Evolutionary conservation across 2,329 filamentous ascomycete species (phyloP).

Genomic region (Trichoderma sp.): DNA sequence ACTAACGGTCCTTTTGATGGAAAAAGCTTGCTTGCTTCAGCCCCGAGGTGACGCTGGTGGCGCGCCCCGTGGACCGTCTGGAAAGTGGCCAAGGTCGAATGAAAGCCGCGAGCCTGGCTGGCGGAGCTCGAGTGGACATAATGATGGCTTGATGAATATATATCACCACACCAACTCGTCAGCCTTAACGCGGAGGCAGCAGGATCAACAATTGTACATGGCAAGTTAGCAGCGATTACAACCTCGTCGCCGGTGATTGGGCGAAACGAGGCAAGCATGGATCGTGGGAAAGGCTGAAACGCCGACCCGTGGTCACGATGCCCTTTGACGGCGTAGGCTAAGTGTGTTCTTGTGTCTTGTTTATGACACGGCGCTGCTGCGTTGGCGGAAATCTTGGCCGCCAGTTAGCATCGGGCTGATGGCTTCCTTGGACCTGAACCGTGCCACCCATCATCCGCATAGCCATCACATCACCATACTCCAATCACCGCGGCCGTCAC

Average conservation of each 20-base stretch:
- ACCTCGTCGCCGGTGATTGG: neutral
- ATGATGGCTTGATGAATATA: neutral
- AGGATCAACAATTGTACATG: neutral
- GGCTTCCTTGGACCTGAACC: neutral
- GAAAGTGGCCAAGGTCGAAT: neutral
- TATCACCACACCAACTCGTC: conserved; percentile 18
- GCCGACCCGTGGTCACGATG: conserved; percentile 13
- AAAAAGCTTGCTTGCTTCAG: neutral
- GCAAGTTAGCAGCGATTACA: neutral
- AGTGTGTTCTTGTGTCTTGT: neutral
- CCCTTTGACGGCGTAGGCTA: neutral
- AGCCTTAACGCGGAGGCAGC: conserved; percentile 9
- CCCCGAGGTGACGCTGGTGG: conserved; percentile 13
- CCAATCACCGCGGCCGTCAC: neutral
- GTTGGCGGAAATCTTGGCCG: conserved; percentile 3
- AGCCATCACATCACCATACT: conserved; percentile 19
- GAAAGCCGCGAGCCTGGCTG: neutral
- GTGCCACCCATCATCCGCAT: conserved; percentile 18
- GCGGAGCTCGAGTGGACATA: neutral
- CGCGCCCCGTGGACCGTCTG: conserved; percentile 2
- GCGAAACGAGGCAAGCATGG: neutral
- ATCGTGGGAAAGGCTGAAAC: neutral
- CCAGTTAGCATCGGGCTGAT: neutral
- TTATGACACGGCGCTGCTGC: neutral
- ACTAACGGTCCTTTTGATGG: neutral